Percentiles rank a stretch among this genome's conserved stretches.
phyloP scores from a whole-genome alignment of 116 monocot genomes.

The Trichopus zeylanicus region DNA sequence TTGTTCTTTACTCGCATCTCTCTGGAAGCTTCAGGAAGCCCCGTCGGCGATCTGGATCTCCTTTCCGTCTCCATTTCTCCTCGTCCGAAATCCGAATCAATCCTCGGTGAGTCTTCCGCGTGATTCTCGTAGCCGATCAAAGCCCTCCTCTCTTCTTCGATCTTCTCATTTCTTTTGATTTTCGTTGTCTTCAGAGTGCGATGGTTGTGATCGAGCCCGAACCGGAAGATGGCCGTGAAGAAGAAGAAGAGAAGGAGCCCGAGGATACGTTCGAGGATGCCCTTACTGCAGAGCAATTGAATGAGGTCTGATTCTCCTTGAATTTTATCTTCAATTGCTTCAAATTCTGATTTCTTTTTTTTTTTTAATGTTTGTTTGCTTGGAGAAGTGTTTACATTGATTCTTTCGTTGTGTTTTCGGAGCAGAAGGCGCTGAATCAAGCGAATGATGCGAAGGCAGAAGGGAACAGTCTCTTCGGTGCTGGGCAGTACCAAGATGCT shows the following conservation, averaged over 20 bases:
- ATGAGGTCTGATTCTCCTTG: slow-evolving; percentile 19
- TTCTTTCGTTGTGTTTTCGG: neutral
- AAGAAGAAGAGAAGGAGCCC: slow-evolving; percentile 1
- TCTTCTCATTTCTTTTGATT: too few species aligned
- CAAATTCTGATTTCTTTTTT: neutral
- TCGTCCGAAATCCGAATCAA: too few species aligned
- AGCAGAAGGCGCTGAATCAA: slow-evolving; percentile 55
- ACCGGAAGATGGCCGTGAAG: neutral
- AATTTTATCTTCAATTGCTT: too few species aligned
- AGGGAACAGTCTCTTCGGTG: slow-evolving; percentile 69
- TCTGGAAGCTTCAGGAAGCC: too few species aligned
- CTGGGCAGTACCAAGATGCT: slow-evolving; percentile 68
- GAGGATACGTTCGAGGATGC: slow-evolving; percentile 8
- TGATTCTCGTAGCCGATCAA: too few species aligned
- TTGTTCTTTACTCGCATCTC: too few species aligned
- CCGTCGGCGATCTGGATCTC: too few species aligned
- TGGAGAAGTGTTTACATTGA: neutral
- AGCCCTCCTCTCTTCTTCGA: too few species aligned
- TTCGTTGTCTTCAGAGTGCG: neutral
- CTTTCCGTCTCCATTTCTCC: too few species aligned
- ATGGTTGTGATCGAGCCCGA: neutral
- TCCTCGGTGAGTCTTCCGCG: too few species aligned
- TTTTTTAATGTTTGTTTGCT: neutral
- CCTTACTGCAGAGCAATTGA: slow-evolving; percentile 20
- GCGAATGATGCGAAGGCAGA: slow-evolving; percentile 76